These are phyloP conservation scores for Helianthus annuus DNA, from an alignment of 129 eudicot species.

Conservation along the genomic window DNA sequence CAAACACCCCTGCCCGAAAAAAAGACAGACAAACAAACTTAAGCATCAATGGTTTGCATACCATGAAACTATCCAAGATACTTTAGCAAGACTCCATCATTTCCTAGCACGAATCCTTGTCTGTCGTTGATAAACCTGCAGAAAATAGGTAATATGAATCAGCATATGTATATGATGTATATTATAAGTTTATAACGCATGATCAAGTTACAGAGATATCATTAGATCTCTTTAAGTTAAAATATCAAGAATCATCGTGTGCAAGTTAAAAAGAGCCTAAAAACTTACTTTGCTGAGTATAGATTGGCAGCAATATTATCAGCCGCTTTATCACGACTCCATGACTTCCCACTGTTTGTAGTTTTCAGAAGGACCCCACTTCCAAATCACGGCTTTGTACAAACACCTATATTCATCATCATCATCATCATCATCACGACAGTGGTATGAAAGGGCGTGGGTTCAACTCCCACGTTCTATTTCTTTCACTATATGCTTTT, in stretches of 20 bases:
- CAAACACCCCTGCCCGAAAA: neutral
- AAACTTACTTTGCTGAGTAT: constrained; percentile 87
- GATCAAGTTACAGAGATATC: too few species aligned
- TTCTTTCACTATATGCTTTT: too few species aligned
- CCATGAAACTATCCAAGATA: constrained; percentile 72
- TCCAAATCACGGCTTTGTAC: too few species aligned
- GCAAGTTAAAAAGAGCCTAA: constrained; percentile 2
- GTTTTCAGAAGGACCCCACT: constrained; percentile 94
- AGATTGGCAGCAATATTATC: constrained; percentile 97
- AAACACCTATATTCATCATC: too few species aligned
- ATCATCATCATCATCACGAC: too few species aligned
- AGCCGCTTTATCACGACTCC: constrained; percentile 97
- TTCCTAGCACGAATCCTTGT: constrained; percentile 95
- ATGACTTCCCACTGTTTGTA: constrained; percentile 84
- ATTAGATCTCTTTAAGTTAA: too few species aligned
- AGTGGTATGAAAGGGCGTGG: too few species aligned
- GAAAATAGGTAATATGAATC: neutral
- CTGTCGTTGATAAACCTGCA: constrained; percentile 86
- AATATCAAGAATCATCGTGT: neutral
- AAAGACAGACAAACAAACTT: constrained; percentile 7
- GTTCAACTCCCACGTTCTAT: too few species aligned
- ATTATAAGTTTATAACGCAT: too few species aligned
- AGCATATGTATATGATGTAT: too few species aligned
- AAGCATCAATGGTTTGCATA: constrained; percentile 13
- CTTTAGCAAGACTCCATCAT: constrained; percentile 93